phyloP scores from a whole-genome alignment of 2,329 filamentous ascomycete species.

The Alternaria novae-zelandiae region DNA sequence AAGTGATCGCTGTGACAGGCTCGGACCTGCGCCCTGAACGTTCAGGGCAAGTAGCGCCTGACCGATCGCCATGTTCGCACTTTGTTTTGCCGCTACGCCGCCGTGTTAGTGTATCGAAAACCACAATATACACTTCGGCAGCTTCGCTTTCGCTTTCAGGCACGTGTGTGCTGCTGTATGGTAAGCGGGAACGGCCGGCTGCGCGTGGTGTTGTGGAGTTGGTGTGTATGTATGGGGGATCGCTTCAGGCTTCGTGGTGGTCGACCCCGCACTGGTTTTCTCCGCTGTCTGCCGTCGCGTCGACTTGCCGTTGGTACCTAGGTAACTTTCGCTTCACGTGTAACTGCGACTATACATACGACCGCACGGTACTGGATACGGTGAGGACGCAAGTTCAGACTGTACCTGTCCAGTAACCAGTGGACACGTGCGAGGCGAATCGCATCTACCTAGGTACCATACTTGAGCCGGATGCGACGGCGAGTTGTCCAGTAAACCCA shows the following conservation, averaged over 20 bases:
- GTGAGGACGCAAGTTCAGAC: neutral
- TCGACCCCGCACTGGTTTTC: neutral
- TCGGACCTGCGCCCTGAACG: neutral
- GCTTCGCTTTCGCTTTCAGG: neutral
- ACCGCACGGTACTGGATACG: neutral
- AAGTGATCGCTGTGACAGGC: neutral
- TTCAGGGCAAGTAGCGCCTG: neutral
- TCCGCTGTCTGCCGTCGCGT: neutral
- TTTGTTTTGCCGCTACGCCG: neutral
- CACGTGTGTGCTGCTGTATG: neutral
- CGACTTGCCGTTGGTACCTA: neutral
- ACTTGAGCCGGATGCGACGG: neutral
- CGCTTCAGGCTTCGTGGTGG: neutral
- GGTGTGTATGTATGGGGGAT: neutral
- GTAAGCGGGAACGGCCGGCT: neutral
- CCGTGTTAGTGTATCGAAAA: neutral
- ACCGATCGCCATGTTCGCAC: neutral
- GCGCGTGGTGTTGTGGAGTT: neutral
- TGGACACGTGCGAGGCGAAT: neutral
- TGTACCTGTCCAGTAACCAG: neutral
- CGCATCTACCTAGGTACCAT: neutral
- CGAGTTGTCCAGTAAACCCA: neutral
- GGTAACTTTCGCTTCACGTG: neutral
- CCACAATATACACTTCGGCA: neutral
- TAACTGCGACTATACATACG: too few relatives aligned